Percentiles rank a stretch among this genome's conserved stretches.
These are phyloP conservation scores for Spizellomyces punctatus DNA, from an alignment of 192 early-diverging fungal genomes.

Conservation along the genomic window DNA sequence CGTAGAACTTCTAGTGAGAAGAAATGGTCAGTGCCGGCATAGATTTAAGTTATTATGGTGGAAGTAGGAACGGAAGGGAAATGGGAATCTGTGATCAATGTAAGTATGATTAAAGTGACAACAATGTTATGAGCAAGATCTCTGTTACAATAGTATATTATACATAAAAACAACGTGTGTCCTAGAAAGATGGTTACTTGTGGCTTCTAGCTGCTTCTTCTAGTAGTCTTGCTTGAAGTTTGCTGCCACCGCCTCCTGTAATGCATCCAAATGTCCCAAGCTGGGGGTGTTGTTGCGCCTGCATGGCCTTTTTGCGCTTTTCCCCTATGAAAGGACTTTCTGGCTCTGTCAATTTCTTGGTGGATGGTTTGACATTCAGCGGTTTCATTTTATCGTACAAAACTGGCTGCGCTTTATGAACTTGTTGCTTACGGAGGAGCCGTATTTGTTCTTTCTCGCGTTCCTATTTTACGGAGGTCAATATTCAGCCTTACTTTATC, in stretches of 20 bases:
- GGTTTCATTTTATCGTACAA: slow-evolving; percentile 47
- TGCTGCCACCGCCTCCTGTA: not conserved
- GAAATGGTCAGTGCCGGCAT: too few relatives aligned
- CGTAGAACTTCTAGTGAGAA: too few relatives aligned
- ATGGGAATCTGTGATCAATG: too few relatives aligned
- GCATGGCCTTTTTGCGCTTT: slow-evolving; percentile 18
- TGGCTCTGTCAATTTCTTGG: slow-evolving; percentile 57
- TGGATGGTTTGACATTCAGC: slow-evolving; percentile 54
- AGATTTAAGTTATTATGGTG: too few relatives aligned
- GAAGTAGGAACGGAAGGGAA: too few relatives aligned
- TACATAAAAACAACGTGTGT: too few relatives aligned
- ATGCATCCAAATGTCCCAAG: not conserved
- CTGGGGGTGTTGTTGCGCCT: not conserved
- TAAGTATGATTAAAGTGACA: too few relatives aligned
- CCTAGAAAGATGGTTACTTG: not conserved
- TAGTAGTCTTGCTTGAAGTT: slow-evolving; percentile 3
- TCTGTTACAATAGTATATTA: too few relatives aligned
- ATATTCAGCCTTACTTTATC: not conserved
- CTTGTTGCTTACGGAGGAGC: slow-evolving; percentile 51
- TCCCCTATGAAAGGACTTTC: slow-evolving; percentile 42
- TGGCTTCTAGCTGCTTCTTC: not conserved
- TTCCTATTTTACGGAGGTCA: slow-evolving; percentile 24
- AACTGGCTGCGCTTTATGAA: slow-evolving; percentile 67
- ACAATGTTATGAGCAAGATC: too few relatives aligned
- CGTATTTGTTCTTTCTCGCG: slow-evolving; percentile 60